These are phyloP conservation scores for Entamoeba nuttalli DNA, from an alignment of 208 protist species.

Conservation along the genomic window DNA sequence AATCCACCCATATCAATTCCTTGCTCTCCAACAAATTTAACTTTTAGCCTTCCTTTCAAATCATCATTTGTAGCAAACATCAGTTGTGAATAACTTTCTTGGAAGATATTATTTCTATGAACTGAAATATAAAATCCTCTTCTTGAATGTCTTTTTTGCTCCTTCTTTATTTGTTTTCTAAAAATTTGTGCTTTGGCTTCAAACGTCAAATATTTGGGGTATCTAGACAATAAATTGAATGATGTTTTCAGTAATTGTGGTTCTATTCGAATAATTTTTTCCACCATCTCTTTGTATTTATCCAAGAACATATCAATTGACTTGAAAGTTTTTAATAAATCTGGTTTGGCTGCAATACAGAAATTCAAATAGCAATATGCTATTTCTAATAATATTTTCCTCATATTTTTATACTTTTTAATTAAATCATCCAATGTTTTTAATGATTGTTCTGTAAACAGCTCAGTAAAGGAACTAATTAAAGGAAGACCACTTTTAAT, in stretches of 20 bases:
- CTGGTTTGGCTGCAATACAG: neutral
- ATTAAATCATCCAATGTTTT: neutral
- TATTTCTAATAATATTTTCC: neutral
- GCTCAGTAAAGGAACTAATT: neutral
- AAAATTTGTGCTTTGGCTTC: neutral
- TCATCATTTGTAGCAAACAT: neutral
- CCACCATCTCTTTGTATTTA: neutral
- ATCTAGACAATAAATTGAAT: neutral
- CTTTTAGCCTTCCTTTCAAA: neutral
- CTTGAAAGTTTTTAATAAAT: neutral
- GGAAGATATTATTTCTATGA: neutral
- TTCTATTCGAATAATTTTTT: neutral
- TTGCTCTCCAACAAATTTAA: conserved; percentile 11
- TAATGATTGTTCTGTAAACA: neutral
- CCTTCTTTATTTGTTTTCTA: neutral
- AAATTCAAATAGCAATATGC: neutral
- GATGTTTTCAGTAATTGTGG: neutral
- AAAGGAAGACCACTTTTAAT: neutral
- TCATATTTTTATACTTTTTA: neutral
- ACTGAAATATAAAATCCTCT: neutral
- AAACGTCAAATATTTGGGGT: neutral
- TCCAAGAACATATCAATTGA: neutral
- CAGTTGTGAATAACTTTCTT: neutral
- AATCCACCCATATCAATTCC: conserved; percentile 26
- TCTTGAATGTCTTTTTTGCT: neutral